Evolutionary conservation across 345 rosid species (phyloP).

Genomic region (Cochlearia excelsa): DNA sequence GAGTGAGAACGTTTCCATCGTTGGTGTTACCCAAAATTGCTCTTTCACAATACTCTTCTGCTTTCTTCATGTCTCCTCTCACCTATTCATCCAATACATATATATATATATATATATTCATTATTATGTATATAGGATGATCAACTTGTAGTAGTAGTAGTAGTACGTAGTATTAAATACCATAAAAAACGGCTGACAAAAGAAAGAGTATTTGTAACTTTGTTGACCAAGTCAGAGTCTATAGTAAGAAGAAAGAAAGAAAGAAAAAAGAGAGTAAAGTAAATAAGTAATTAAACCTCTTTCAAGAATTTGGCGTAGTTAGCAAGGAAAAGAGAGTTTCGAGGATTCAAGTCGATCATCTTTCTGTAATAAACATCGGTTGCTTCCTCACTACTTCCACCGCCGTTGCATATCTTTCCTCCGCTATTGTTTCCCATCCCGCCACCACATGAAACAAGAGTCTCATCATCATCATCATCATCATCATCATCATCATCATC

Average conservation of each 20-base stretch:
- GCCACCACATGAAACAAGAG: constrained; percentile 28
- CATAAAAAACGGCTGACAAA: too few species aligned
- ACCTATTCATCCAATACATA: constrained; percentile 34
- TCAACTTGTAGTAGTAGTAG: too few species aligned
- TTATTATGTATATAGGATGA: too few species aligned
- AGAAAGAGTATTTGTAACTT: too few species aligned
- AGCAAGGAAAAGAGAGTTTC: constrained; percentile 53
- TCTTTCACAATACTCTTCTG: constrained; percentile 64
- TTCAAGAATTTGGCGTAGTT: constrained; percentile 70
- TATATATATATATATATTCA: too few species aligned
- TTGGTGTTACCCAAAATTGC: constrained; percentile 58
- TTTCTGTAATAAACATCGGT: constrained; percentile 55
- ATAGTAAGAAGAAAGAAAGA: too few species aligned
- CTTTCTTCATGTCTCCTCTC: constrained; percentile 51
- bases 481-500: constrained; percentile 20
- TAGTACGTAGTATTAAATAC: too few species aligned
- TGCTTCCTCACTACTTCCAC: constrained; percentile 40
- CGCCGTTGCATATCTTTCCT: constrained; percentile 33
- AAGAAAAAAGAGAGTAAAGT: too few species aligned
- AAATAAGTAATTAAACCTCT: constrained; percentile 40
- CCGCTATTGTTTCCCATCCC: constrained; percentile 38
- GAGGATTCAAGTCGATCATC: constrained; percentile 56
- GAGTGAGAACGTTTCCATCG: constrained; percentile 54
- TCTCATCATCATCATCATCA: constrained; percentile 23
- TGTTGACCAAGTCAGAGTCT: too few species aligned